Conservation (phyloP, 495 filamentous ascomycete genomes). For the Cenococcum geophilum region DNA sequence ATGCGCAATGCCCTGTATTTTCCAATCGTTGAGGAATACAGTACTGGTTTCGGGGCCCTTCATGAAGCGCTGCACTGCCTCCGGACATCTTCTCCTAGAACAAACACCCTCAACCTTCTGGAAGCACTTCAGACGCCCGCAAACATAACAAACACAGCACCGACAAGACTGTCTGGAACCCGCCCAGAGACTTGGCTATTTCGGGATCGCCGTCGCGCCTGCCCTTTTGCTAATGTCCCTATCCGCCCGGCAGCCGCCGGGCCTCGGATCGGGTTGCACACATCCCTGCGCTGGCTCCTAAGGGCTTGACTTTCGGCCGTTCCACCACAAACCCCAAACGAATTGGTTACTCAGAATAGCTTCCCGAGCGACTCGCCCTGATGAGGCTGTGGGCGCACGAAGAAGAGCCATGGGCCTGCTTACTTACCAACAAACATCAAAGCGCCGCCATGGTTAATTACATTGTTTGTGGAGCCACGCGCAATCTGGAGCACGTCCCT, state of each 20-base stretch:
- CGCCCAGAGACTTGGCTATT: not conserved
- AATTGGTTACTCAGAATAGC: slow-evolving; percentile 4
- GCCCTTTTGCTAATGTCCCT: not conserved
- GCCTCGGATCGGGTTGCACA: slow-evolving; percentile 1
- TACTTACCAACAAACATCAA: too few species aligned
- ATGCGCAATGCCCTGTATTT: not conserved
- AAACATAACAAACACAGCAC: not conserved
- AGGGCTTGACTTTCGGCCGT: slow-evolving; percentile 5
- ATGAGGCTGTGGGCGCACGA: slow-evolving; percentile 26
- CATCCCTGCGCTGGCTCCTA: slow-evolving; percentile 3
- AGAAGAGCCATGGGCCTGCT: not conserved
- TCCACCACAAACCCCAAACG: slow-evolving; percentile 5
- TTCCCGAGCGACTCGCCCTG: slow-evolving; percentile 18
- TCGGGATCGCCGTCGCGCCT: slow-evolving; percentile 2
- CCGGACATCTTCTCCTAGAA: not conserved
- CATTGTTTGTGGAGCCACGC: not conserved
- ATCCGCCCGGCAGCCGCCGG: not conserved
- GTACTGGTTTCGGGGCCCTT: not conserved
- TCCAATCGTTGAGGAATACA: not conserved
- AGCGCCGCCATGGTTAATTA: too few species aligned
- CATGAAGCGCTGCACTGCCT: slow-evolving; percentile 5
- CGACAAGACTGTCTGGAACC: too few species aligned
- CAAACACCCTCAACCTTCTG: not conserved
- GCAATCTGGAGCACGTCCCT: not conserved
- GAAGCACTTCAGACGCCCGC: not conserved